Evolutionary conservation across 495 filamentous ascomycete genomes (phyloP), one percentile per base, ranked within the genome.

Genomic region (Xylaria grammica): DNA sequence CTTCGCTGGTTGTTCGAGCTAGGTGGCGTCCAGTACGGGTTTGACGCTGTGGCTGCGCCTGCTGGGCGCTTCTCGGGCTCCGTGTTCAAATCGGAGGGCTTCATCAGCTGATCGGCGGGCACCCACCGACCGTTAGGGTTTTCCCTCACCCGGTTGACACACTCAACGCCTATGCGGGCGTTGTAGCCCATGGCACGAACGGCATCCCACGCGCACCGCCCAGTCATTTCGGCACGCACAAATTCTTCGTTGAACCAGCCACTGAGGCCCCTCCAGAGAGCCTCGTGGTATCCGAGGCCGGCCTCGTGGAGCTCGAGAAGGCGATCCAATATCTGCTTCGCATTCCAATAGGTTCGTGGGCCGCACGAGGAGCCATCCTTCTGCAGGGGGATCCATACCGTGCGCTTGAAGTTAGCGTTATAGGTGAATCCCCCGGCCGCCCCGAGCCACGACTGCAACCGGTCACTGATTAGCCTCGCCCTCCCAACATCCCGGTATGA

Each of bases 221-320:
- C 67, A 10, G 65, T 69, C 72, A 74, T 74, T 60, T 74, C 72
- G 61, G 57, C 69, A n/a, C 72, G 63, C 29, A 70, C 65, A 3
- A 60, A 40, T 2, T 67, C 44, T 2, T 63, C 51, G 42, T 72
- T 70, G 30, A 72, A 70, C 58, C 63, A 70, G 5, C 65, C 66
- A 13, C 32, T 44, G 20, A 72, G 6, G 0, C 30, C 29, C 1
- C 1, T 4, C 69, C 67, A 74, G 46, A 74, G 48, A 0, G 7
- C 20, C 9, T 60, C 62, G 17, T 42, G 17, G 19, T 62, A 54
- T 13, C 6, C 13, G 3, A 32, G 3, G 0, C 22, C 36, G 2
- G n/a, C 5, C 36, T 52, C 57, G 2, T 27, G 24, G 8, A 45
- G 8, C 3, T 24, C 11, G 4, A 62, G 26, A 10, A 74, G 46